These are phyloP conservation scores for Trichoderma endophyticum DNA, from an alignment of 2,329 filamentous ascomycete species.

Conservation along the genomic window DNA sequence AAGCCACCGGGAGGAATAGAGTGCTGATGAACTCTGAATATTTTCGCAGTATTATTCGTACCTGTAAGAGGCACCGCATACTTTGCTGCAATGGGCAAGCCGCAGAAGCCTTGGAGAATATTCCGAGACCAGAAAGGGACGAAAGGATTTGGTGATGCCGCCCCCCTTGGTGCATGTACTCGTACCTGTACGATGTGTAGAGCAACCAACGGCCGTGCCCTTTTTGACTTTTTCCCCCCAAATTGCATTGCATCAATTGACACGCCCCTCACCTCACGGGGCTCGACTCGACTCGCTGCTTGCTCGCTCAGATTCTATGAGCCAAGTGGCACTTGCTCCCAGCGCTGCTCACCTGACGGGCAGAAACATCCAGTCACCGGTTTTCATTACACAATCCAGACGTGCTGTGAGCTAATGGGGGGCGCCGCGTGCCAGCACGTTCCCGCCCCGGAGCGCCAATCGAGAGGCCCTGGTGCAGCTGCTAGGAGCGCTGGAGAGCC, in stretches of 20 bases:
- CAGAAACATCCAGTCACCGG: slow-evolving; percentile 36
- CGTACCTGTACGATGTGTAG: neutral
- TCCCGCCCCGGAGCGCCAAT: slow-evolving; percentile 15
- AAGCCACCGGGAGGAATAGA: neutral
- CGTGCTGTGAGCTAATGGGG: slow-evolving; percentile 31
- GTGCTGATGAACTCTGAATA: slow-evolving; percentile 4
- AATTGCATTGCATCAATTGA: neutral
- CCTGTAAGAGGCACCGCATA: neutral
- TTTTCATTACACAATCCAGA: slow-evolving; percentile 50
- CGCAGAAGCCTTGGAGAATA: neutral
- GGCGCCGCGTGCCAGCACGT: slow-evolving; percentile 19
- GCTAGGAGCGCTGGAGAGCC: neutral
- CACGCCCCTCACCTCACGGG: neutral
- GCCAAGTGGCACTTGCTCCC: slow-evolving; percentile 14
- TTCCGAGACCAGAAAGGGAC: neutral
- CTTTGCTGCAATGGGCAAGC: neutral
- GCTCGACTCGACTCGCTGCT: neutral
- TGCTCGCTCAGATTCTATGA: neutral
- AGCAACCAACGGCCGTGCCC: neutral
- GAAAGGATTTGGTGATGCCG: neutral
- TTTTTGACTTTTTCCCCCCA: neutral
- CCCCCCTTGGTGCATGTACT: neutral
- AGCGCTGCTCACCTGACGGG: slow-evolving; percentile 21
- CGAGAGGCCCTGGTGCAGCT: neutral
- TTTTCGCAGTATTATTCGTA: neutral